phyloP scores from a whole-genome alignment of 768 basidiomycete species.

The Artomyces pyxidatus region DNA sequence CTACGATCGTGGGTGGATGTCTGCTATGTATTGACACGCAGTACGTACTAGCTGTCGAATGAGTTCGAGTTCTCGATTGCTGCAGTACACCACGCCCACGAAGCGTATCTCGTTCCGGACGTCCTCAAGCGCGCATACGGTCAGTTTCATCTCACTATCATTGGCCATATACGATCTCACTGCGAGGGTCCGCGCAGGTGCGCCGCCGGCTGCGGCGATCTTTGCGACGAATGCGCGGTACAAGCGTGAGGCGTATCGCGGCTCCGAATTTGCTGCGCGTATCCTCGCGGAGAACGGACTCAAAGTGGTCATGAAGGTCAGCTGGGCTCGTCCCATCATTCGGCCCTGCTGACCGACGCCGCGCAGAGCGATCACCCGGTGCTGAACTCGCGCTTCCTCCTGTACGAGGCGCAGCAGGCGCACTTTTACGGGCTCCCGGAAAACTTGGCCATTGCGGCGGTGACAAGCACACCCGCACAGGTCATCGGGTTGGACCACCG shows the following conservation, averaged over 20 bases:
- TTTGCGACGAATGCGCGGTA: constrained; percentile 68
- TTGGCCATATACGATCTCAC: background rate
- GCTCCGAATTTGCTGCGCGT: constrained; percentile 55
- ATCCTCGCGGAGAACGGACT: constrained; percentile 52
- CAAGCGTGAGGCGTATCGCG: constrained; percentile 58
- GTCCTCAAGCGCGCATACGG: constrained; percentile 64
- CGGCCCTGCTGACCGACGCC: background rate
- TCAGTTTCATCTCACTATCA: background rate
- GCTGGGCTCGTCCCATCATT: background rate
- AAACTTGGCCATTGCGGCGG: constrained; percentile 57
- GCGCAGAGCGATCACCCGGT: constrained; percentile 42
- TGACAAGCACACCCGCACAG: constrained; percentile 64
- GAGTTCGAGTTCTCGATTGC: constrained; percentile 84
- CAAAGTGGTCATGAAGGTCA: constrained; percentile 53
- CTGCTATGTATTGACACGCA: background rate
- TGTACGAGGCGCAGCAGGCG: constrained; percentile 56
- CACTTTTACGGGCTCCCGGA: constrained; percentile 64
- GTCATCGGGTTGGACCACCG: constrained; percentile 70
- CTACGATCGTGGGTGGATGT: background rate
- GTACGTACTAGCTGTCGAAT: constrained; percentile 60
- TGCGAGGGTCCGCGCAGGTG: constrained; percentile 25
- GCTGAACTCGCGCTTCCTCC: constrained; percentile 44
- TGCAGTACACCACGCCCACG: constrained; percentile 83
- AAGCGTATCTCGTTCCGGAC: constrained; percentile 84
- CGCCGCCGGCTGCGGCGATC: constrained; percentile 65